phyloP scores from a whole-genome alignment of 2,329 filamentous ascomycete genomes.

The Malbranchea cinnamomea region DNA sequence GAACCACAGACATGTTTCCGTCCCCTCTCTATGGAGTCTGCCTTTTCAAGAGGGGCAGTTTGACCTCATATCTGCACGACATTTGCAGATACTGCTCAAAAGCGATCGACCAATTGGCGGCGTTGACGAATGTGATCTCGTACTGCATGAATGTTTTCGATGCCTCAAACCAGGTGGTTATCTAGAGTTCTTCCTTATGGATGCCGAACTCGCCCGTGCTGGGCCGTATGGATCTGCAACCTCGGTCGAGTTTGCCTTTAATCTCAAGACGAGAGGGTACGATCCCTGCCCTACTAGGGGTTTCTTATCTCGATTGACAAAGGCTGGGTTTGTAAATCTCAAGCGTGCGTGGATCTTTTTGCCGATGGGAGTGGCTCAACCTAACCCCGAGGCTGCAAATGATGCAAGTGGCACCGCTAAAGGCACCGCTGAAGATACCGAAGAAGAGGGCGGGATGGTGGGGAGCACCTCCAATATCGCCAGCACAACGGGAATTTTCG shows the following conservation, averaged over 20 bases:
- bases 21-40: constrained; percentile 61
- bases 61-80: constrained; percentile 78
- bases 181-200: constrained; percentile 78
- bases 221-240: constrained; percentile 67
- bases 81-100: constrained; percentile 73
- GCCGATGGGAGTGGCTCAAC: constrained; percentile 55
- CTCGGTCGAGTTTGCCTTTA: constrained; percentile 82
- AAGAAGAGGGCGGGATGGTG: constrained; percentile 25
- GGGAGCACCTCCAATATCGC: constrained; percentile 60
- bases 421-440: constrained; percentile 4
- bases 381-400: constrained; percentile 11
- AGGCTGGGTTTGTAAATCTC: constrained; percentile 62
- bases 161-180: constrained; percentile 87
- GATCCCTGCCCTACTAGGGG: constrained; percentile 70
- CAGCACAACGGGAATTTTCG: constrained; percentile 64
- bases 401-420: constrained; percentile 3
- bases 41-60: constrained; percentile 80
- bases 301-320: constrained; percentile 60
- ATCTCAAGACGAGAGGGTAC: constrained; percentile 77
- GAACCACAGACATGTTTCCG: constrained; percentile 74
- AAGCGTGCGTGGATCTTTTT: constrained; percentile 81
- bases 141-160: constrained; percentile 72
- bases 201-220: constrained; percentile 77
- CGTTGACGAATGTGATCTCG: constrained; percentile 76
- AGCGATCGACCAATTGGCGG: constrained; percentile 40